These are phyloP conservation scores for Dactylellina haptotyla DNA, from an alignment of 2,329 filamentous ascomycete species.

Conservation along the genomic window DNA sequence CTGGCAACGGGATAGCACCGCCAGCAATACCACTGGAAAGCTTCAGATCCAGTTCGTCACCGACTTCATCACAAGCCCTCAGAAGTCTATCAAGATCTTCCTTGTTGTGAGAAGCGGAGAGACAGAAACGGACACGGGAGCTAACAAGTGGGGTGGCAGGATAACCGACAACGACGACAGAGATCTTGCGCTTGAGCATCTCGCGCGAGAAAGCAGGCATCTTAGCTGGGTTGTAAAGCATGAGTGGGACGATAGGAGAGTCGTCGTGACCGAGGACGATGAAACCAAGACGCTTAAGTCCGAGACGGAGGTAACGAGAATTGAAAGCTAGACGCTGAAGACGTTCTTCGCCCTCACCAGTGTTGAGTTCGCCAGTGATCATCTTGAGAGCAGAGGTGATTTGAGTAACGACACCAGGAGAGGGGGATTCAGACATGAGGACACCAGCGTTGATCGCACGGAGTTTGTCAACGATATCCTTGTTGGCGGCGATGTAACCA, in stretches of 20 bases:
- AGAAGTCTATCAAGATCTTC: slow-evolving; percentile 93
- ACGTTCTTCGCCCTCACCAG: slow-evolving; percentile 93
- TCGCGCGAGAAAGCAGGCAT: slow-evolving; percentile 98
- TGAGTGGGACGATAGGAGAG: slow-evolving; percentile 92
- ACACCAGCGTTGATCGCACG: slow-evolving; percentile 85
- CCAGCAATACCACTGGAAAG: slow-evolving; percentile 96
- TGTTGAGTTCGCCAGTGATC: slow-evolving; percentile 85
- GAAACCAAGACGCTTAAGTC: slow-evolving; percentile 93
- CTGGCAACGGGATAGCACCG: slow-evolving; percentile 79
- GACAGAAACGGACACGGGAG: slow-evolving; percentile 92
- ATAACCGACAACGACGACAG: slow-evolving; percentile 95
- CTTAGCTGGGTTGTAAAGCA: slow-evolving; percentile 98
- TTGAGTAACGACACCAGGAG: slow-evolving; percentile 88
- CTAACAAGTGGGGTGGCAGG: slow-evolving; percentile 95
- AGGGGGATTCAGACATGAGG: slow-evolving; percentile 85
- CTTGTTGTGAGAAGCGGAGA: slow-evolving; percentile 96
- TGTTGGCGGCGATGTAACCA: slow-evolving; percentile 90
- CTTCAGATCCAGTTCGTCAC: slow-evolving; percentile 91
- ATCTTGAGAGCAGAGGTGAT: slow-evolving; percentile 87
- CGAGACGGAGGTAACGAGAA: slow-evolving; percentile 95
- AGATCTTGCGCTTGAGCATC: slow-evolving; percentile 97
- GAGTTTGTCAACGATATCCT: slow-evolving; percentile 91
- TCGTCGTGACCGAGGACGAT: slow-evolving; percentile 98
- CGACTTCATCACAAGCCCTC: slow-evolving; percentile 88
- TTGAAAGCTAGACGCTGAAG: slow-evolving; percentile 97